phyloP scores from a whole-genome alignment of 148 eudicot species.

The Mesembryanthemum crystallinum region DNA sequence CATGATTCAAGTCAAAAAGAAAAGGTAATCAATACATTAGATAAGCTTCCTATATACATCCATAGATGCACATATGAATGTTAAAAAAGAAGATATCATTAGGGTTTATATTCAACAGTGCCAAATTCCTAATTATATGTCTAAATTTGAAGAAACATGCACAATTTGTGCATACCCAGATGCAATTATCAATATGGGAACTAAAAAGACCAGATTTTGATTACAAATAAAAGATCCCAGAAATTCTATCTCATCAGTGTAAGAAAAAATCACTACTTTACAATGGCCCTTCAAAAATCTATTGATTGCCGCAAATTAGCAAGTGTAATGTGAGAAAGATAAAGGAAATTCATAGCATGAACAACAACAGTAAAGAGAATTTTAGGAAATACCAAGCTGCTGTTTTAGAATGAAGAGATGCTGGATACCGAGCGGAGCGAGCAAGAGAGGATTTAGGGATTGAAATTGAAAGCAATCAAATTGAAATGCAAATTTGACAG shows the following conservation, averaged over 20 bases:
- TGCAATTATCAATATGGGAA: neutral
- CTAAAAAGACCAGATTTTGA: neutral
- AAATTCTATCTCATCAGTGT: neutral
- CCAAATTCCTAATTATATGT: neutral
- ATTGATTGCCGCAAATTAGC: no score
- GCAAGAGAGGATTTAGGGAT: no score
- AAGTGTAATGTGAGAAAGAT: neutral
- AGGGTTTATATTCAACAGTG: neutral
- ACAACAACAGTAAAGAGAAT: neutral
- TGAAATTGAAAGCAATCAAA: no score
- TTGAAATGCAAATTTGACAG: no score
- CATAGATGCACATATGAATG: neutral
- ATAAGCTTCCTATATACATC: neutral
- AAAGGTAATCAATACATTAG: neutral
- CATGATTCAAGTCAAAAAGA: neutral
- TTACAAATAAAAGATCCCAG: neutral
- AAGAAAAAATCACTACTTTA: neutral
- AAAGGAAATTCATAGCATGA: neutral
- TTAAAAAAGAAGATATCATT: neutral
- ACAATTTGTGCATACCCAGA: conserved; percentile 8
- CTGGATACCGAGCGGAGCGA: no score
- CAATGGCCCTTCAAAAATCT: no score
- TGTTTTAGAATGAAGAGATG: no score
- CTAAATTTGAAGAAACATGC: neutral
- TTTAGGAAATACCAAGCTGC: conserved; percentile 11